Percentiles rank a stretch among this genome's conserved stretches.
Evolutionary conservation across 2,329 filamentous ascomycete species (phyloP).

Genomic region (Neodidymelliopsis sp.): DNA sequence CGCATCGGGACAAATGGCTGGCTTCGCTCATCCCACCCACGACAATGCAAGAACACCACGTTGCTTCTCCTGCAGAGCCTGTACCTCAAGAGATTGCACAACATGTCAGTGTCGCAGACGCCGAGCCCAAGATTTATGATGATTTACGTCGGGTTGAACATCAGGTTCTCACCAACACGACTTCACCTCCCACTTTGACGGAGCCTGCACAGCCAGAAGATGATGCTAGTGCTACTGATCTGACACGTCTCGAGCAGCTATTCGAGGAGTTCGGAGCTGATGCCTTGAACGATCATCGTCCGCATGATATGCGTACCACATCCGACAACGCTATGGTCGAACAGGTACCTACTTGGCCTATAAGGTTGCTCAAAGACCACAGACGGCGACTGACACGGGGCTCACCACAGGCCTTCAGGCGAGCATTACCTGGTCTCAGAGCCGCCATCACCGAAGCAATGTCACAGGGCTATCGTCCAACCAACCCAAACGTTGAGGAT

Average conservation of each 20-base stretch:
- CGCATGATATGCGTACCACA: too few species aligned
- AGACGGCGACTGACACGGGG: constrained; percentile 17
- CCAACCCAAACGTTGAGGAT: constrained; percentile 3
- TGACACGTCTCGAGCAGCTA: constrained; percentile 6
- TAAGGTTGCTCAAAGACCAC: constrained; percentile 24
- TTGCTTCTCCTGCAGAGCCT: background rate
- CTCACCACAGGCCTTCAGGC: constrained; percentile 1
- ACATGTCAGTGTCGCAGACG: background rate
- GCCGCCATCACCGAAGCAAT: constrained; percentile 19
- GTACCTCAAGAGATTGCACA: background rate
- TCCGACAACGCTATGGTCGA: background rate
- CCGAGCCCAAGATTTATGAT: background rate
- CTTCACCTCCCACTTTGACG: background rate
- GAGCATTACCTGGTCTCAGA: constrained; percentile 12
- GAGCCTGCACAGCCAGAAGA: background rate
- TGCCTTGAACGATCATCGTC: constrained; percentile 3
- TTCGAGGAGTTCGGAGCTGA: constrained; percentile 8
- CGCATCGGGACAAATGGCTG: constrained; percentile 9
- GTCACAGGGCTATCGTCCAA: constrained; percentile 13
- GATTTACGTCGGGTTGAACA: background rate
- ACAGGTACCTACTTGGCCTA: constrained; percentile 19
- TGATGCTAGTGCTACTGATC: background rate
- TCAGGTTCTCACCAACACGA: background rate
- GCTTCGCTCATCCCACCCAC: background rate
- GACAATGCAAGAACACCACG: background rate